Base-by-base conservation (phyloP, 805 yeast genomes). In the Cyberlindnera lachancei region DNA sequence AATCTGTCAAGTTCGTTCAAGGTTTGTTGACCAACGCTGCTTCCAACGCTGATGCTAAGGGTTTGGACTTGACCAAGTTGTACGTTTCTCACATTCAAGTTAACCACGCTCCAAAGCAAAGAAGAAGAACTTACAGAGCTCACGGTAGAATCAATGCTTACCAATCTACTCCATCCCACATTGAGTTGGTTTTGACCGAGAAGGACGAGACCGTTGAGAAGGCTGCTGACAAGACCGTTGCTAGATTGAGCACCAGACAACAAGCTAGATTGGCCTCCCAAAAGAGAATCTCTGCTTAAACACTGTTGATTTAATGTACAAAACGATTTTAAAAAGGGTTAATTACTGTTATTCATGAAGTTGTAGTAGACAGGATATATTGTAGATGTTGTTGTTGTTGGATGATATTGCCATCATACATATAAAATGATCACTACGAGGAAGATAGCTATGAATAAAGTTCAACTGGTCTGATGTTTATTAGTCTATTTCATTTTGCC, bases 101-200 rank as follows among this genome's bases (percentile, higher is more conserved):
- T 63, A 92, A 92, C 94, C 95, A 87, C 70, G 98, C 98, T 61
- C 98, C 99, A 74, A 87, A 87, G 75, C 94, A 86, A 76, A 92
- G 97, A 80, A 90, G 99, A 79, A 87, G 99, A 77, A 92, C 98
- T 63, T 92, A 75, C 95, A 88, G 99, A 82, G 99, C 99, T 61
- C 97, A 90, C 82, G 99, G 99, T 84, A 92, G 98, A 82, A 85
- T 87, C 68, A 92, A 90, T 75, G 95, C 96, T 61, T 92, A 87
- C 92, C 94, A 87, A 76, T 85, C 97, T 44, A 75, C 88, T 59
- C 98, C 98, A 66, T 88, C 94, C 61, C 99, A 92, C 84, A 90
- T 92, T 67, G 98, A 92, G 79, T 75, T 92, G 63, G 79, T 86
- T 64, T 75, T 92, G 58, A 82, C 96, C 61, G 98, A 92, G 79